A percentile compares a stretch with the other conserved stretches of the same genome.
Evolutionary conservation across 2,329 filamentous ascomycete genomes (phyloP).

Genomic region (Botryotinia calthae): DNA sequence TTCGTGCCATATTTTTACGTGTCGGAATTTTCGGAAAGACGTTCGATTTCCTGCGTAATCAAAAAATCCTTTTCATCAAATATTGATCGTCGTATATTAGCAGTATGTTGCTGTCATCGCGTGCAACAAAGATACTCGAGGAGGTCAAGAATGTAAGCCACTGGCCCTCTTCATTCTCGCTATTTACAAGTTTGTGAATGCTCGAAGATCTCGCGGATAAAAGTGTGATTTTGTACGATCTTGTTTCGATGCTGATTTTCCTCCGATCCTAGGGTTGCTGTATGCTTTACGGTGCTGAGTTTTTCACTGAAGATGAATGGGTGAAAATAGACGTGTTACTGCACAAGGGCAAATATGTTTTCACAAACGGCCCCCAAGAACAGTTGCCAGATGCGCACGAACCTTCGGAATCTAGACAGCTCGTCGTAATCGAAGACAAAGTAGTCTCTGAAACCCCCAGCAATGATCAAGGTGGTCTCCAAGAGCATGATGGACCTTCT

Average conservation of each 20-base stretch:
- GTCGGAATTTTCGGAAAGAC: background rate
- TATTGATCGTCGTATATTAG: background rate
- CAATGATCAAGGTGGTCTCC: background rate
- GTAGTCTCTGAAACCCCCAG: background rate
- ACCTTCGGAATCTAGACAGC: background rate
- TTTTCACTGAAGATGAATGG: constrained; percentile 38
- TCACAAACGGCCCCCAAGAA: constrained; percentile 30
- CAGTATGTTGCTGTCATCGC: background rate
- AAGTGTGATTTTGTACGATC: background rate
- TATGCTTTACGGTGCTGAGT: constrained; percentile 34
- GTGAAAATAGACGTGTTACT: constrained; percentile 34
- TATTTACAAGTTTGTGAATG: background rate
- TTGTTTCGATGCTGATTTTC: background rate
- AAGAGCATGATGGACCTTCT: background rate
- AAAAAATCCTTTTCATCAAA: background rate
- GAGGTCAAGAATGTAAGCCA: background rate
- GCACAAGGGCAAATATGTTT: constrained; percentile 36
- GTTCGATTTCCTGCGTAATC: background rate
- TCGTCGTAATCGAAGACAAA: background rate
- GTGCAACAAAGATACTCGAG: background rate
- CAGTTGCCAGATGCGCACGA: background rate
- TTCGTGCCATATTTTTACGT: background rate
- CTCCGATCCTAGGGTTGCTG: constrained; percentile 20
- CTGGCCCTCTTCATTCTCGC: background rate
- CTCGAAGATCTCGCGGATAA: background rate